phyloP scores from a whole-genome alignment of 352 stramenopile species.

The Aphanomyces invadans region DNA sequence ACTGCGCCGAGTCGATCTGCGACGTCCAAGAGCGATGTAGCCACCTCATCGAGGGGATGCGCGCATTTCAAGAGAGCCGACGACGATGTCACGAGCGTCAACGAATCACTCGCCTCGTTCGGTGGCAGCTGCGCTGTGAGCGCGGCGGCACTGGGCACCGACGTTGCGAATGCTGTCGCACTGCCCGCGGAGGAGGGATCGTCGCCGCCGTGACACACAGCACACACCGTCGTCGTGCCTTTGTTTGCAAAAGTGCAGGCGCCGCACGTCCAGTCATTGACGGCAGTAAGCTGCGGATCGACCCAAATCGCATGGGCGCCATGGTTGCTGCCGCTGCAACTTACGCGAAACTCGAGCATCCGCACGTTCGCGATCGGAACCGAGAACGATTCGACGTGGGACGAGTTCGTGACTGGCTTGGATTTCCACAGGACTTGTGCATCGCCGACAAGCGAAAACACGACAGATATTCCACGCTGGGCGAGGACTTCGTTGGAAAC shows the following conservation, averaged over 20 bases:
- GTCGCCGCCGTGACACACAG: conserved; percentile 43
- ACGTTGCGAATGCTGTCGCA: too few species aligned
- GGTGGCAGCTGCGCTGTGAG: too few species aligned
- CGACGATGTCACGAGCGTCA: background rate
- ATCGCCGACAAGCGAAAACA: conserved; percentile 70
- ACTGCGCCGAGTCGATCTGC: background rate
- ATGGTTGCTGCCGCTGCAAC: conserved; percentile 65
- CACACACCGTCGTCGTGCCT: conserved; percentile 39
- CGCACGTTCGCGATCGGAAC: conserved; percentile 47
- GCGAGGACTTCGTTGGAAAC: conserved; percentile 47
- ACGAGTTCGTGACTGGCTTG: conserved; percentile 38
- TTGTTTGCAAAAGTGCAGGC: conserved; percentile 71
- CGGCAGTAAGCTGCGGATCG: conserved; percentile 52
- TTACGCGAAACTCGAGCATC: conserved; percentile 67
- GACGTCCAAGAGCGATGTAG: conserved; percentile 24
- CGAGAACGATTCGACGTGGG: conserved; percentile 47
- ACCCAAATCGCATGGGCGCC: conserved; percentile 76
- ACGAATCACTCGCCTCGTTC: background rate
- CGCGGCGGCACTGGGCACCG: too few species aligned
- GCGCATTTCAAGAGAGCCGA: background rate
- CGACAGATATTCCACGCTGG: conserved; percentile 42
- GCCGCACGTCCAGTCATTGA: conserved; percentile 63
- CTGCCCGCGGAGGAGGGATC: too few species aligned
- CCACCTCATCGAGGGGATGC: conserved; percentile 26
- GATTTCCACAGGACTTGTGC: conserved; percentile 67